These are phyloP conservation scores for Ogataea trehaloabstinens DNA, from an alignment of 805 yeast species.

Conservation along the genomic window DNA sequence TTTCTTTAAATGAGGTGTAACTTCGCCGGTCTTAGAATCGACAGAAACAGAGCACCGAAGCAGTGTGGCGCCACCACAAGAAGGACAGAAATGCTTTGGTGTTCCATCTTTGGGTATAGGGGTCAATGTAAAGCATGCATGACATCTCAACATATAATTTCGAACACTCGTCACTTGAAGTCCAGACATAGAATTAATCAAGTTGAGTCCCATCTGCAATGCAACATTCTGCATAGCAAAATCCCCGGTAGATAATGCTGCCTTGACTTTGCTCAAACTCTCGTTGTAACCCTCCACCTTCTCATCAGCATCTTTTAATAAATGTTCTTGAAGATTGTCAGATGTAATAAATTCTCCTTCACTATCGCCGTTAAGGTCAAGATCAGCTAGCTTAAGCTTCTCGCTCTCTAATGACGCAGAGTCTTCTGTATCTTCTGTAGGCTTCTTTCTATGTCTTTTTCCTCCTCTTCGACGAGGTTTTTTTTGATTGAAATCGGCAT, in stretches of 20 bases:
- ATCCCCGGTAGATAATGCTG: conserved; percentile 92
- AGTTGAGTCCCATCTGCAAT: conserved; percentile 81
- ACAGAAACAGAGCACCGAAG: conserved; percentile 89
- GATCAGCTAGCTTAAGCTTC: conserved; percentile 1
- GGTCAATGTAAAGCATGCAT: conserved; percentile 86
- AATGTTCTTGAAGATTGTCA: conserved; percentile 70
- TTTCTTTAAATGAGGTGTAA: conserved; percentile 83
- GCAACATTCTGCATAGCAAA: conserved; percentile 97
- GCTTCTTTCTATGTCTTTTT: conserved; percentile 58
- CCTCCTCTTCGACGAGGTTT: conserved; percentile 58
- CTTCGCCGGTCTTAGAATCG: conserved; percentile 70
- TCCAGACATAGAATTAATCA: conserved; percentile 84
- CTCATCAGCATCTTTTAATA: conserved; percentile 68
- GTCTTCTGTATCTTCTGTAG: conserved; percentile 3
- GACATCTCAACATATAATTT: conserved; percentile 94
- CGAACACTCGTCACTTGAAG: conserved; percentile 79
- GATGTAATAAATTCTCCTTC: conserved; percentile 92
- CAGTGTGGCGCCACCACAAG: conserved; percentile 92
- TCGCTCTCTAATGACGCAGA: background rate
- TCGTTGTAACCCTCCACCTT: conserved; percentile 42
- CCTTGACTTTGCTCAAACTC: conserved; percentile 46
- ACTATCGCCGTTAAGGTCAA: conserved; percentile 44
- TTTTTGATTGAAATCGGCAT: conserved; percentile 24
- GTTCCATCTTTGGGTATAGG: conserved; percentile 76
- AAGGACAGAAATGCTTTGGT: conserved; percentile 86